Conservation (phyloP, 2,329 filamentous ascomycete species). For the Alternaria gansuensis region DNA sequence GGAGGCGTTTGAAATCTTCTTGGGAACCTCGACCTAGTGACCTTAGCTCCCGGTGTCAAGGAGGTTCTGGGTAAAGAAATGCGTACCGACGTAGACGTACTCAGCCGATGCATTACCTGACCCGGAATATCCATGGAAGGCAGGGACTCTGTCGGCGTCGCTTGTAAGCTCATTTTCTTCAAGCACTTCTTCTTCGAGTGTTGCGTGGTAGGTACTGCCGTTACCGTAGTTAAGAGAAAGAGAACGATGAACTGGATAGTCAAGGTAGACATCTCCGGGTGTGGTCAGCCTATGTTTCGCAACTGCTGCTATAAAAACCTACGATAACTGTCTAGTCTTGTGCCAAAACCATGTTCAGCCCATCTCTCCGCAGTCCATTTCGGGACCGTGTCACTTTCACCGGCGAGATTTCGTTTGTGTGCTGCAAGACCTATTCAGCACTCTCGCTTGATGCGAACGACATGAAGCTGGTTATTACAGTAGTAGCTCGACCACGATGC, state of each 20-base stretch:
- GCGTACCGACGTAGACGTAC: conserved; percentile 57
- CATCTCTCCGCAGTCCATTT: conserved; percentile 50
- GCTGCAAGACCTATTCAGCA: conserved; percentile 18
- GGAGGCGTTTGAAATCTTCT: conserved; percentile 56
- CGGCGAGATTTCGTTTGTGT: conserved; percentile 43
- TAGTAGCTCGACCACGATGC: conserved; percentile 50
- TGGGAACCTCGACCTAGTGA: conserved; percentile 41
- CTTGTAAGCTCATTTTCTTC: conserved; percentile 43
- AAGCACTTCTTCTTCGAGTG: conserved; percentile 45
- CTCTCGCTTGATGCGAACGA: neutral
- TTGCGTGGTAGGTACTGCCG: conserved; percentile 38
- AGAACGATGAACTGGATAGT: conserved; percentile 50
- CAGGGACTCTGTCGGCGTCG: conserved; percentile 53
- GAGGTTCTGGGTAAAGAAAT: neutral
- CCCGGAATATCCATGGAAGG: conserved; percentile 59
- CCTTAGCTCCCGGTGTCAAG: neutral
- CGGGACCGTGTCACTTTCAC: conserved; percentile 47
- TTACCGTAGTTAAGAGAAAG: conserved; percentile 44
- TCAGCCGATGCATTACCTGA: conserved; percentile 57
- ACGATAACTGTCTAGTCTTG: conserved; percentile 48
- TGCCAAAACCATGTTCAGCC: conserved; percentile 42
- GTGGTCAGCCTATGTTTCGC: neutral
- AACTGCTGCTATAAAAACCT: neutral
- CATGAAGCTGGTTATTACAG: conserved; percentile 20
- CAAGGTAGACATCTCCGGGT: conserved; percentile 29